Evolutionary conservation across 768 basidiomycete genomes (phyloP).

Genomic region (Hirschioporus abietinus): DNA sequence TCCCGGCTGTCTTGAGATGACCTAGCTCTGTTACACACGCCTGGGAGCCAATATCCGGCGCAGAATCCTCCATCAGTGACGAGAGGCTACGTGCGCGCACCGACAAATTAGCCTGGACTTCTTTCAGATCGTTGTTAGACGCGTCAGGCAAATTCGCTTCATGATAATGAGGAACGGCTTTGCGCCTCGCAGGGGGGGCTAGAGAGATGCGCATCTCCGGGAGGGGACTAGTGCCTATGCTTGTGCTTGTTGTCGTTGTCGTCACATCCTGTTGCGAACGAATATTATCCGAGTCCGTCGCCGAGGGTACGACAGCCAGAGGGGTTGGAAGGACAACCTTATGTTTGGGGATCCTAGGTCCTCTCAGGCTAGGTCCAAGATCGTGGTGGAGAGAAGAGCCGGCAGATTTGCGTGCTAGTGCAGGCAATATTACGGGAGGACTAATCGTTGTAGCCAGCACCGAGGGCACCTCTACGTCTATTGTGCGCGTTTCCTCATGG

Average conservation of each 20-base stretch:
- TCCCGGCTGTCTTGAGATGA: too few relatives aligned
- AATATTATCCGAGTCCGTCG: neutral
- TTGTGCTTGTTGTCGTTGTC: neutral
- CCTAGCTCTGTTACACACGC: too few relatives aligned
- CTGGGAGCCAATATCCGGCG: too few relatives aligned
- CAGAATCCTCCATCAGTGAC: too few relatives aligned
- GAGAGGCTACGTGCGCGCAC: too few relatives aligned
- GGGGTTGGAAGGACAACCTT: neutral
- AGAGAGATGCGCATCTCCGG: neutral
- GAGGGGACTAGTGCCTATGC: neutral
- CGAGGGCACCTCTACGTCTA: too few relatives aligned
- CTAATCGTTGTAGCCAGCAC: neutral
- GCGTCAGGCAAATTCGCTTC: neutral
- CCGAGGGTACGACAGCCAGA: neutral
- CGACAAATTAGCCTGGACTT: too few relatives aligned
- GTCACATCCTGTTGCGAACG: neutral
- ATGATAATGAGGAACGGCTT: neutral
- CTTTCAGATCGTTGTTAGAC: too few relatives aligned
- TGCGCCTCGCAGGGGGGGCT: neutral
- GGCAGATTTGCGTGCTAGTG: neutral
- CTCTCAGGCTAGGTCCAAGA: neutral
- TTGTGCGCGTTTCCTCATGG: too few relatives aligned
- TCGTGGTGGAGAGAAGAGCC: neutral
- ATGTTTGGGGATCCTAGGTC: neutral
- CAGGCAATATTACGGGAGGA: neutral